Conservation (phyloP, 331 rosid genomes). For the Cucumis variabilis region DNA sequence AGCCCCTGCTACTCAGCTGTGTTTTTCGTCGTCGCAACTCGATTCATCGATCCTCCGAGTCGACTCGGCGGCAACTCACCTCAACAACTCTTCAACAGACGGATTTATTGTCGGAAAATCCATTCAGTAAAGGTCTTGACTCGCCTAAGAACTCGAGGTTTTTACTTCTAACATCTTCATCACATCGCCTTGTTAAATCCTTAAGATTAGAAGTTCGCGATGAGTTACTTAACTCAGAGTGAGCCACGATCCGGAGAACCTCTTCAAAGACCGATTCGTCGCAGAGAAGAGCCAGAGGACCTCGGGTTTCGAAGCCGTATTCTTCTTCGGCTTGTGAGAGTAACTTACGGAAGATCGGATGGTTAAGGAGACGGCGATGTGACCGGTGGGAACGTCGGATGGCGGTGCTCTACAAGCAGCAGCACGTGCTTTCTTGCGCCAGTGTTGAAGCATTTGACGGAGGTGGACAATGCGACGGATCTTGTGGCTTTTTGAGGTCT, state of each 20-base stretch:
- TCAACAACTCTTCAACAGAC: background rate
- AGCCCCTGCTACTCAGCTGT: too few relatives aligned
- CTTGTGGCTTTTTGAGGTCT: slow-evolving; percentile 1
- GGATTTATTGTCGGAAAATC: slow-evolving; percentile 5
- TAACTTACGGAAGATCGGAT: slow-evolving; percentile 57
- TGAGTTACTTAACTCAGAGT: slow-evolving; percentile 19
- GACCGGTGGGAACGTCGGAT: slow-evolving; percentile 61
- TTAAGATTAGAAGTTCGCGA: background rate
- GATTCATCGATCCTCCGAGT: background rate
- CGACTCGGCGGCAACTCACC: slow-evolving; percentile 1
- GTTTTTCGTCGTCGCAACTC: background rate
- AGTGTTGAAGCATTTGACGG: slow-evolving; percentile 46
- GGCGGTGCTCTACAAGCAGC: slow-evolving; percentile 49
- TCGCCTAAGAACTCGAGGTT: slow-evolving; percentile 22
- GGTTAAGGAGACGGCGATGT: slow-evolving; percentile 69
- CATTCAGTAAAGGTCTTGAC: slow-evolving; percentile 14
- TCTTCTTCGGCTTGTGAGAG: slow-evolving; percentile 62
- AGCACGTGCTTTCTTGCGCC: slow-evolving; percentile 46
- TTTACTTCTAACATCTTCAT: slow-evolving; percentile 8
- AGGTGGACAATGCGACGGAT: slow-evolving; percentile 33
- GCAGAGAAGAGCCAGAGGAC: slow-evolving; percentile 64
- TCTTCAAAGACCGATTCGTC: slow-evolving; percentile 62
- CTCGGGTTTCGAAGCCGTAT: slow-evolving; percentile 48
- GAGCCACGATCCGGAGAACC: slow-evolving; percentile 28
- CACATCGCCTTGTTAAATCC: slow-evolving; percentile 22